phyloP scores from a whole-genome alignment of 352 stramenopile species.

The Peronosclerospora sorghi region DNA sequence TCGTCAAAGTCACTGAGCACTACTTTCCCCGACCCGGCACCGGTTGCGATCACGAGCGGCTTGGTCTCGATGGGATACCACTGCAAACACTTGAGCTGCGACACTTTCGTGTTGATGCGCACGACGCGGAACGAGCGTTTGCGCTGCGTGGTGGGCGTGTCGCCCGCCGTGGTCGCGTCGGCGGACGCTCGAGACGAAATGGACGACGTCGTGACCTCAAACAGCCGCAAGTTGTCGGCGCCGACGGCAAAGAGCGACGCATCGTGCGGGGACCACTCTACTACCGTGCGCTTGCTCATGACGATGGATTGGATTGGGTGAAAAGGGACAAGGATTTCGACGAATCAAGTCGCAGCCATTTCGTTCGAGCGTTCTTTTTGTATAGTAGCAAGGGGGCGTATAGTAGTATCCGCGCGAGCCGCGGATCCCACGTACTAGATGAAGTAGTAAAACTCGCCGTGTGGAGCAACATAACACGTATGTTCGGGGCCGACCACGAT shows the following conservation, averaged over 20 bases:
- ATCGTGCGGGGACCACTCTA: constrained; percentile 81
- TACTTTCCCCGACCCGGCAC: constrained; percentile 68
- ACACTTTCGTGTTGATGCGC: constrained; percentile 65
- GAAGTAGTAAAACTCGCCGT: too few species aligned
- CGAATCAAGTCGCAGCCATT: constrained; percentile 5
- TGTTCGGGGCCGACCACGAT: too few species aligned
- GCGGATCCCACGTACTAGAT: too few species aligned
- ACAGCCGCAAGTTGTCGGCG: constrained; percentile 74
- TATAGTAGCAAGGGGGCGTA: too few species aligned
- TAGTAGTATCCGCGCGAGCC: too few species aligned
- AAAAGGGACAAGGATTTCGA: constrained; percentile 3
- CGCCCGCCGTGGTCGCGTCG: background rate
- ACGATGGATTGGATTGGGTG: constrained; percentile 6
- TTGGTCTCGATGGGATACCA: constrained; percentile 75
- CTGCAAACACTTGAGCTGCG: constrained; percentile 75
- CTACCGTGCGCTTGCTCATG: constrained; percentile 73
- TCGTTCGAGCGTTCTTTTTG: too few species aligned
- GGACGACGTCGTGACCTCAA: constrained; percentile 43
- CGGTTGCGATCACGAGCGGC: constrained; percentile 61
- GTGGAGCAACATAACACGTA: too few species aligned
- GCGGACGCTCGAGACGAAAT: constrained; percentile 2
- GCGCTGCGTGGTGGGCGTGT: constrained; percentile 49
- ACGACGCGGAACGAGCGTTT: constrained; percentile 76
- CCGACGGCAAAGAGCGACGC: constrained; percentile 74
- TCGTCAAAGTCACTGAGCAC: constrained; percentile 77